Evolutionary conservation across 805 yeast genomes (phyloP), one percentile per base, ranked within the genome.

Genomic region (Lipomyces chichibuensis): DNA sequence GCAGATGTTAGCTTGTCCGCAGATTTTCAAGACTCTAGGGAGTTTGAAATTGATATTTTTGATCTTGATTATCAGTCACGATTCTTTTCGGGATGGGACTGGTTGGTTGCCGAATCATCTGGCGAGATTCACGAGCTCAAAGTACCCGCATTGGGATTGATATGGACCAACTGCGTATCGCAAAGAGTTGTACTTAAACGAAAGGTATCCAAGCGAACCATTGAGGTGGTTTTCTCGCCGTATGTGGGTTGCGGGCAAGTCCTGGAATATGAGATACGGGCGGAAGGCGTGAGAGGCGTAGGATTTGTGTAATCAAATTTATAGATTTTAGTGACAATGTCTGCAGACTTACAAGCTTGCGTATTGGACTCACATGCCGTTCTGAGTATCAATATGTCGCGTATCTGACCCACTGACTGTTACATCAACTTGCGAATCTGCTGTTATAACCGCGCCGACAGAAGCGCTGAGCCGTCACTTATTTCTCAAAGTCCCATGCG

Each of bases 61-160:
- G 80, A 79, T 52, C 78, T 83, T 60, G 89, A 88, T 64, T 85
- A 87, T 73, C 97, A 92, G 74, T 73, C 87, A 23, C 90, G 93
- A 6, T 86, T 89, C 84, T 79, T 86, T 57, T 83, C 86, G 25
- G 97, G 97, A 0, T 92, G 96, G 96, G 87, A 85, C 68, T 79
- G 80, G 65, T 76, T 78, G 0, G 75, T 78, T 23, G 80, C 82
- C 27, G 59, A 71, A 29, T 55, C 43, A 33, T 54, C 58, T 29
- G 43, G 51, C 57, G 52, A 64, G 56, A 53, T 43, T 14, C 57
- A 35, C 27, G 62, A 60, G 55, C 74, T 77, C 0, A 79, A 78
- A 37, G 76, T 84, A 0, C 88, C 91, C 2, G 84, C 87, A 20
- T 75, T 87, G 56, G 91, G 90, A 0, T 66, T 83, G 2, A 73